phyloP scores from a whole-genome alignment of 2,329 filamentous ascomycete genomes.

The Apiospora hydei region DNA sequence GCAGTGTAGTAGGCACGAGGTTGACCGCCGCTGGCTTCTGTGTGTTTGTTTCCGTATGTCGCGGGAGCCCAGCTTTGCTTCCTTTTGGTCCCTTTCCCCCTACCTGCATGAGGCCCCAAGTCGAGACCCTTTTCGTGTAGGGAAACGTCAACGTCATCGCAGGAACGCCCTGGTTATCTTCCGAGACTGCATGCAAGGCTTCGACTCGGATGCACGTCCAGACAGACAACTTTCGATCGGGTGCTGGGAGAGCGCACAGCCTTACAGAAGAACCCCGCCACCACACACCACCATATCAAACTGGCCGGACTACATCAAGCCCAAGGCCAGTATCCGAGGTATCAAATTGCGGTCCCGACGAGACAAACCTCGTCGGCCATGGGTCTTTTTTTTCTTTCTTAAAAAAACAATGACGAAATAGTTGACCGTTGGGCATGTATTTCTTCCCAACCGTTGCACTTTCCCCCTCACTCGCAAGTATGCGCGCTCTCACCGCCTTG shows the following conservation, averaged over 20 bases:
- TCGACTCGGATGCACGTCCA: conserved; percentile 17
- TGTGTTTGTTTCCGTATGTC: conserved; percentile 1
- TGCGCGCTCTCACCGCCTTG: conserved; percentile 21
- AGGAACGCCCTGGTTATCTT: conserved; percentile 15
- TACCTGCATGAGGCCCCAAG: conserved; percentile 12
- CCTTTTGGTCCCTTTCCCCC: not conserved
- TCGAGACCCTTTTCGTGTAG: conserved; percentile 12
- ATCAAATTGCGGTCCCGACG: conserved; percentile 2
- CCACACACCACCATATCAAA: conserved; percentile 2
- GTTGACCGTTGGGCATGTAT: conserved; percentile 9
- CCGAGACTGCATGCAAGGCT: conserved; percentile 17
- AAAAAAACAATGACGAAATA: not conserved
- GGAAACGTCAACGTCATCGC: conserved; percentile 17
- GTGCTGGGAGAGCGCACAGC: not conserved
- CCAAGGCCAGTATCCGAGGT: conserved; percentile 6
- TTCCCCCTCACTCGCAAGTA: not conserved
- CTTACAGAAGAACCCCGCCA: conserved; percentile 13
- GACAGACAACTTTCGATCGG: not conserved
- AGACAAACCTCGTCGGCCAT: not conserved
- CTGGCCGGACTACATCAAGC: not conserved
- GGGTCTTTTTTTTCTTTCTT: not conserved
- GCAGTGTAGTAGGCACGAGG: not conserved
- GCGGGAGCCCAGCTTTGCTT: not conserved
- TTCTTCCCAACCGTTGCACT: not conserved
- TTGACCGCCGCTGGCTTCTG: conserved; percentile 11